Conservation (phyloP, 2,329 filamentous ascomycete species). For the Fusarium albosuccineum region DNA sequence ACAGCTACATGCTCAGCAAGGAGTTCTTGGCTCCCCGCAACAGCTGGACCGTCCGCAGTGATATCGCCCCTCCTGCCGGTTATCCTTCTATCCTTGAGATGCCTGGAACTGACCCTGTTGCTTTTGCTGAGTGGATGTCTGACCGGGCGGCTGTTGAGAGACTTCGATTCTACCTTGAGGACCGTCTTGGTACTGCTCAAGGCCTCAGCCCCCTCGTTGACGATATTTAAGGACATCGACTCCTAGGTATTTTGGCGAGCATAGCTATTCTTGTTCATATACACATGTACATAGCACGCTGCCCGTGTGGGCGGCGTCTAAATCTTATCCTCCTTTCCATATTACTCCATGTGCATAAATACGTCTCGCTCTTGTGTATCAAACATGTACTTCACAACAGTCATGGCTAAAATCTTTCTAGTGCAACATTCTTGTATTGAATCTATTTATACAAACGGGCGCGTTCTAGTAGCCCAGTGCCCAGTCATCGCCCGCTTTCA, state of each 20-base stretch:
- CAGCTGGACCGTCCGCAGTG: slow-evolving; percentile 26
- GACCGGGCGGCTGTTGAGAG: slow-evolving; percentile 21
- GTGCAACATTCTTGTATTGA: slow-evolving; percentile 9
- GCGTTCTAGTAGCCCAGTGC: slow-evolving; percentile 6
- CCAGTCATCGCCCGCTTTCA: slow-evolving; percentile 24
- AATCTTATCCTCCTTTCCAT: no score
- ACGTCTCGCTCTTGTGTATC: background rate
- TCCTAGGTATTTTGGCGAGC: no score
- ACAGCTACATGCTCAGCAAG: slow-evolving; percentile 24
- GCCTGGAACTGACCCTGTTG: slow-evolving; percentile 22
- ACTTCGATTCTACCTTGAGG: slow-evolving; percentile 27
- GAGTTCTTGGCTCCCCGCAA: slow-evolving; percentile 4
- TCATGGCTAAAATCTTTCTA: background rate
- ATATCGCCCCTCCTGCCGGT: background rate
- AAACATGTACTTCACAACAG: background rate
- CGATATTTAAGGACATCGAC: background rate
- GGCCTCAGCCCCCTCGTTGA: slow-evolving; percentile 16
- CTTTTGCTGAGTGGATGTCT: slow-evolving; percentile 23
- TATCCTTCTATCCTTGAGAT: slow-evolving; percentile 20
- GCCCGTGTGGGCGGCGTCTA: no score
- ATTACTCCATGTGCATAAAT: no score
- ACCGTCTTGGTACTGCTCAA: slow-evolving; percentile 12
- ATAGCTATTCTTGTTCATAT: no score
- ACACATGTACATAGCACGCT: no score
- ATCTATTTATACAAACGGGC: slow-evolving; percentile 29